Conservation (phyloP, 1,284 basidiomycete genomes). For the Cronartium quercuum region DNA sequence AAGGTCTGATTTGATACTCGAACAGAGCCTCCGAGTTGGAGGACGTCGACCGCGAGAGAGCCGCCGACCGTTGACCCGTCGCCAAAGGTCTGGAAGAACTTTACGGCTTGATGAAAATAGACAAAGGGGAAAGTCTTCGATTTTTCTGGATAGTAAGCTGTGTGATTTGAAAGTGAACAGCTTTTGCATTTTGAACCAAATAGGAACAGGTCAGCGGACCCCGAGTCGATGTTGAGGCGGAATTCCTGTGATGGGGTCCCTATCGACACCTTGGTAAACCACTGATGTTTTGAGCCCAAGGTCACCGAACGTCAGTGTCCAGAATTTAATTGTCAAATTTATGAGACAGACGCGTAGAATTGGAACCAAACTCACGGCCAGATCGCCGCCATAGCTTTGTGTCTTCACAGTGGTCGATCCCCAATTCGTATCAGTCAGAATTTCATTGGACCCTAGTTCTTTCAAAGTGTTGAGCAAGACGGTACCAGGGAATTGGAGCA, state of each 20-base stretch:
- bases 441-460: not conserved
- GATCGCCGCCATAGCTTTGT: conserved; percentile 19
- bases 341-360: not conserved
- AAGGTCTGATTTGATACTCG: conserved; percentile 3
- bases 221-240: conserved; percentile 28
- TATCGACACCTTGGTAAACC: conserved; percentile 16
- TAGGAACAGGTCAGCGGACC: conserved; percentile 28
- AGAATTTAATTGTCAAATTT: not conserved
- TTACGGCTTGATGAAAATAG: not conserved
- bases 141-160: not conserved
- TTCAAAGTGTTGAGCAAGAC: not conserved
- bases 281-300: not conserved
- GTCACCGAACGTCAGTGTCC: not conserved
- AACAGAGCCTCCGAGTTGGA: not conserved
- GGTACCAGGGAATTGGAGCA: not conserved
- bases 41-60: not conserved
- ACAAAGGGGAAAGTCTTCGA: conserved; percentile 4
- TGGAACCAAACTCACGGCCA: conserved; percentile 5
- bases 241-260: conserved; percentile 20
- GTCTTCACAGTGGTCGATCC: conserved; percentile 33
- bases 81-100: conserved; percentile 7
- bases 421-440: conserved; percentile 9
- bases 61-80: conserved; percentile 21
- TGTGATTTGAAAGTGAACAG: conserved; percentile 10
- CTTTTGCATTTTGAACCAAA: conserved; percentile 18